Evolutionary conservation across 331 rosid genomes (phyloP).

Genomic region (Arachis monticola): DNA sequence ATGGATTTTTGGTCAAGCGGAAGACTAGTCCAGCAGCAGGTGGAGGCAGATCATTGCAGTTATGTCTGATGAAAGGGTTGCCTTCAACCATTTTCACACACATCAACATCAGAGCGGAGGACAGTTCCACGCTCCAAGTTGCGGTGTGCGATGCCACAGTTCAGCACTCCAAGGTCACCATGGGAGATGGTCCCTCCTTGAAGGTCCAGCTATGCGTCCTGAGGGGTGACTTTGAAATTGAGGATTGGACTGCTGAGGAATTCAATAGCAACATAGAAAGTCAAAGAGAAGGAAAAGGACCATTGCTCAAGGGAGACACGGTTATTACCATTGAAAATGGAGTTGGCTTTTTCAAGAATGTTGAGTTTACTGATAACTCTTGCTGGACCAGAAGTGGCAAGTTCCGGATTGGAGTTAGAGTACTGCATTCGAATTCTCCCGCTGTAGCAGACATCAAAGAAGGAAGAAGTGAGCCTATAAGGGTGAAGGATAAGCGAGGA

Average conservation of each 20-base stretch:
- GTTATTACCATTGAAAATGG: conserved; percentile 48
- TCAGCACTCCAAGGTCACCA: conserved; percentile 29
- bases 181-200: conserved; percentile 33
- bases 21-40: conserved; percentile 45
- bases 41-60: conserved; percentile 41
- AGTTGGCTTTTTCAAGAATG: conserved; percentile 29
- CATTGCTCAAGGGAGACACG: conserved; percentile 48
- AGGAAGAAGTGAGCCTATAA: conserved; percentile 59
- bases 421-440: not conserved
- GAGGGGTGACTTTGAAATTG: conserved; percentile 57
- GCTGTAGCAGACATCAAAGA: conserved; percentile 44
- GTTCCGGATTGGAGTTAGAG: conserved; percentile 36
- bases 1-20: conserved; percentile 28
- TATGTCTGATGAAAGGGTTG: conserved; percentile 48
- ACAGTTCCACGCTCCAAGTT: conserved; percentile 39
- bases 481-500: conserved; percentile 65
- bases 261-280: conserved; percentile 40
- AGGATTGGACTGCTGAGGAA: conserved; percentile 64
- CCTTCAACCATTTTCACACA: conserved; percentile 49
- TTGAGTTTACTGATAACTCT: conserved; percentile 54
- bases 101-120: conserved; percentile 36
- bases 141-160: conserved; percentile 44
- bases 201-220: conserved; percentile 53
- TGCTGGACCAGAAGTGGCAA: too few species aligned
- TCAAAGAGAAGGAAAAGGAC: conserved; percentile 56